Conservation (phyloP, 1,284 basidiomycete species). For the Termitomyces sp. region DNA sequence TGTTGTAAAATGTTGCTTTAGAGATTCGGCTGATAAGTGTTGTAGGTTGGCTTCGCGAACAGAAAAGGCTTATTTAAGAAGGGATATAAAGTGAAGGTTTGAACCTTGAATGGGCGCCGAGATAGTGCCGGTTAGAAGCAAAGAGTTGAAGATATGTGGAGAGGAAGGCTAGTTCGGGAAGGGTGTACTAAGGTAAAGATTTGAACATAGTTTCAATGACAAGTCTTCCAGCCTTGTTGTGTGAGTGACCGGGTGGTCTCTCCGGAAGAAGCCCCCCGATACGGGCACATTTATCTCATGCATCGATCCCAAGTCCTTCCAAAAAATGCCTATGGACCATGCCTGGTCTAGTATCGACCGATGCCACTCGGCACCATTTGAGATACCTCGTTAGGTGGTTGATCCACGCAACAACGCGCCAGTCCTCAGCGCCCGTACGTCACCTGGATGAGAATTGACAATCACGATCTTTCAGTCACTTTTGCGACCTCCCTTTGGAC, state of each 20-base stretch:
- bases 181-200: background rate
- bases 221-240: too few relatives aligned
- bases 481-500: background rate
- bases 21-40: background rate
- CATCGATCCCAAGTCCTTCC: background rate
- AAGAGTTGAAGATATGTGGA: background rate
- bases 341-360: background rate
- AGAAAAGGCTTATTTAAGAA: background rate
- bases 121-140: background rate
- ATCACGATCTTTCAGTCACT: too few relatives aligned
- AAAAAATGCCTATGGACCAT: background rate
- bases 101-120: background rate
- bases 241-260: background rate
- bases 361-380: too few relatives aligned
- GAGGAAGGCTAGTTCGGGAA: background rate
- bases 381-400: background rate
- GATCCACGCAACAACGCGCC: background rate
- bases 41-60: background rate
- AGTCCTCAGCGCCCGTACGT: background rate
- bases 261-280: background rate
- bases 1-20: background rate
- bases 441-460: too few relatives aligned
- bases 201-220: background rate
- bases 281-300: background rate
- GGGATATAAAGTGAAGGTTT: background rate